Base-by-base conservation (phyloP, 169 alveolate species). In the Theileria parva region DNA sequence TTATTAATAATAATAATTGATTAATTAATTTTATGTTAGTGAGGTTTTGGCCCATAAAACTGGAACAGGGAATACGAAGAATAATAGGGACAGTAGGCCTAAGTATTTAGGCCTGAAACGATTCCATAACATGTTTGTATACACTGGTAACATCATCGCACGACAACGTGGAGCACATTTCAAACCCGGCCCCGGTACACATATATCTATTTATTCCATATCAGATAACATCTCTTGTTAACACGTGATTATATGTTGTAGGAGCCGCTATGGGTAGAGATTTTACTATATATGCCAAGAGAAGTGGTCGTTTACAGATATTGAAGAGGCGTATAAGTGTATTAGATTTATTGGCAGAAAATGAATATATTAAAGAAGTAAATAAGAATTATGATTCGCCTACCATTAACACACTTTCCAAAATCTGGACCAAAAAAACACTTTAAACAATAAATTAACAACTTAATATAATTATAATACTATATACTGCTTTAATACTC, bases 11-110 rank as follows among this genome's bases (percentile, higher is more conserved):
- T 32, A 32, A 32, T 32, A 2, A 32, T 32, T 32, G 5, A 2
- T 2, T 32, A 32, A 32, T 32, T 32, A 32, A 32, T 32, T 32
- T 32, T 37, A 37, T 8, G 60, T 80, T 28, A 69, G 69, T 65
- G 50, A 34, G 32, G 19, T 90, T 32, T 68, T 66, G 55, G 97
- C 97, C 2, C 92, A 92, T 39, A 93, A 93, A 65, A 89, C 91
- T 48, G 97, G 97, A 15, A 94, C 93, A n/a, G 96, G 96, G 17
- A 87, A 93, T 69, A 92, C 95, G n/a, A 88, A 86, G 81, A 93
- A 93, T 88, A 95, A 95, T n/a, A 74, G 97, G 51, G 97, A 93
- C 76, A 81, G 94, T 39, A 84, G 88, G 19, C 95, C 96, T 19
- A 92, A 93, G 74, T 87, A 70, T 60, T 85, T 93, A 51, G 97